Conservation (phyloP, 2,329 filamentous ascomycete genomes). For the Pestalotiopsis sp. region DNA sequence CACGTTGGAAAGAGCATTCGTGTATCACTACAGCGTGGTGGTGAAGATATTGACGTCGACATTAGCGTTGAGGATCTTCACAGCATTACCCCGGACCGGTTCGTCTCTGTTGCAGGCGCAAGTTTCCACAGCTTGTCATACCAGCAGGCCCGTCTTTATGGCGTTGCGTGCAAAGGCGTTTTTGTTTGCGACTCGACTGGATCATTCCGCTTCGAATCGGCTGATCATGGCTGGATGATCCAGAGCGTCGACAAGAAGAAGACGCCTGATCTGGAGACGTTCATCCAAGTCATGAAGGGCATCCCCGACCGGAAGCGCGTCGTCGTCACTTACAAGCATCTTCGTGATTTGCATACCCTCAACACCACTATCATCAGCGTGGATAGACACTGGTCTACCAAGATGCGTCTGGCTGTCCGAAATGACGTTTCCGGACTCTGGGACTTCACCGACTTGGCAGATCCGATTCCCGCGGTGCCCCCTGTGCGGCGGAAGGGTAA, state of each 20-base stretch:
- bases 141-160: conserved; percentile 94
- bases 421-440: conserved; percentile 90
- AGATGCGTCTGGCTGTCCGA: conserved; percentile 89
- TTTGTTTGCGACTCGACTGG: conserved; percentile 94
- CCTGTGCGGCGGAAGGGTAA: conserved; percentile 78
- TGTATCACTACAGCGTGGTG: conserved; percentile 84
- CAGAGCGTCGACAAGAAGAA: conserved; percentile 91
- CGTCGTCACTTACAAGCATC: conserved; percentile 93
- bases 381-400: conserved; percentile 93
- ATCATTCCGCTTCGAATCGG: conserved; percentile 91
- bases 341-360: conserved; percentile 90
- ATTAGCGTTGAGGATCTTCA: conserved; percentile 88
- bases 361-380: conserved; percentile 92
- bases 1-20: conserved; percentile 79
- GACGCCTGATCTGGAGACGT: conserved; percentile 83
- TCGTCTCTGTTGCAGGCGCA: conserved; percentile 89
- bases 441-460: conserved; percentile 88
- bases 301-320: conserved; percentile 85
- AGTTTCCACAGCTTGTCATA: conserved; percentile 97
- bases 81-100: conserved; percentile 92
- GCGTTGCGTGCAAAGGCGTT: conserved; percentile 88
- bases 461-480: conserved; percentile 74
- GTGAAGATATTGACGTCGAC: conserved; percentile 83
- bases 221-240: conserved; percentile 90
- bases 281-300: conserved; percentile 85